Conservation (phyloP, 306 rosid genomes). For the Castanea crenata region DNA sequence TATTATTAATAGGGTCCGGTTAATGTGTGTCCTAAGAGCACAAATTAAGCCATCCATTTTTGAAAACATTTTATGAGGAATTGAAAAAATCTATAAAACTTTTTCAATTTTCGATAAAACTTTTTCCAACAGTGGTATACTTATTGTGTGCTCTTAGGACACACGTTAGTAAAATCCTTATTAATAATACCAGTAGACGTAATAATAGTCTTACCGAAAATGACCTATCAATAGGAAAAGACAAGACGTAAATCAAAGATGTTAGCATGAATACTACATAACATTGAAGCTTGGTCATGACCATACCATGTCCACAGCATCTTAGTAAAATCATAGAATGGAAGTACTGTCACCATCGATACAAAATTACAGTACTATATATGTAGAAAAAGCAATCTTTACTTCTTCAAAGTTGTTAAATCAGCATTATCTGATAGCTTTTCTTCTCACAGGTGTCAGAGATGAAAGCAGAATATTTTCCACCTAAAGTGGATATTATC, state of each 20-base stretch:
- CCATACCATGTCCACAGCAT: neutral
- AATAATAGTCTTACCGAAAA: neutral
- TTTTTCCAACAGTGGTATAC: too few relatives aligned
- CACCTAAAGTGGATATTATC: constrained; percentile 79
- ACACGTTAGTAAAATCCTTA: too few relatives aligned
- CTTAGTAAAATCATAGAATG: neutral
- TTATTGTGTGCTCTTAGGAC: too few relatives aligned
- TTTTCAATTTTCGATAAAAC: too few relatives aligned
- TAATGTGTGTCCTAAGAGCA: too few relatives aligned
- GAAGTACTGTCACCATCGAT: neutral
- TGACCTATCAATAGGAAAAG: neutral
- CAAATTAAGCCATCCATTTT: too few relatives aligned
- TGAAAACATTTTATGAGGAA: too few relatives aligned
- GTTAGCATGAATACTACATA: neutral
- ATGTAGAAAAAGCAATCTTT: neutral
- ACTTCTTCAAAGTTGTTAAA: neutral
- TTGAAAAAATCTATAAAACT: too few relatives aligned
- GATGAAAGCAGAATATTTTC: constrained; percentile 81
- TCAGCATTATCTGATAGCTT: constrained; percentile 17
- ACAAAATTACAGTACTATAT: neutral
- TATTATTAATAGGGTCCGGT: neutral
- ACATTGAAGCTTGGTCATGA: neutral
- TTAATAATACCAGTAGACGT: neutral
- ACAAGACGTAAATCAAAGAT: neutral
- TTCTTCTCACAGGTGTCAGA: constrained; percentile 62